Evolutionary conservation across 257 asterid genomes (phyloP), one percentile per base, ranked within the genome.

Genomic region (Rubia yunnanensis): DNA sequence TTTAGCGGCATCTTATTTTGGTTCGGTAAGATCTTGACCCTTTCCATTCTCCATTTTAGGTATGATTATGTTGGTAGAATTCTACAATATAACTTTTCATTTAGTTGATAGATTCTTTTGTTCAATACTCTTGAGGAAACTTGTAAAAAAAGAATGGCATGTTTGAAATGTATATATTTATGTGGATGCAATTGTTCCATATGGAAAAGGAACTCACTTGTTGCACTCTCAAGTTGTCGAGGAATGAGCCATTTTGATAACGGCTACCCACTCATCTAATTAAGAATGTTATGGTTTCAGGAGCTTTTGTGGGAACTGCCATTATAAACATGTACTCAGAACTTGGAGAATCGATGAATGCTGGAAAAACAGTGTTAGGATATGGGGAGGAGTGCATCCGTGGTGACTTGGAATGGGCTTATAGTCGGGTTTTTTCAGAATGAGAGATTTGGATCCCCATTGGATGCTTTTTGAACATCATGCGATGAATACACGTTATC

Each of bases 1-100:
- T 68, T 69, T 92, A 81, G 95, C 97, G 57, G 94, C 95, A 50
- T 80, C 80, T 66, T 92, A 87, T 75, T 92, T 92, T 75, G 99
- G 99, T 60, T 92, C 96, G 24, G 99, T 92, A 83, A 83, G 97
- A 64, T 73, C 78, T 76, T 27, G 30, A 38, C 54, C 1, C 15
- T 5, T 5, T 20, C 46, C 2, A 17, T 31, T 59, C 26, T 28
- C 41, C 46, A 28, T 15, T 30, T 28, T 30, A 17, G 35, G 17
- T 55, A 31, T 59, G 27, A 59, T 59, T 18, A 59, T 18, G 14
- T 32, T 7, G 20, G 17, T 60, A 27, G 18, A 58, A 58, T 58
- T 58, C 15, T 31, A 17, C 14, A 14, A 15, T 59, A 7, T 59
- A 58, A 57, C 14, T 28, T 26, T 27, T 56, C 58, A 23, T 53